A percentile compares a stretch with the other conserved stretches of the same genome.
phyloP scores from a whole-genome alignment of 2,329 filamentous ascomycete genomes.

The Trichophaea hybrida region DNA sequence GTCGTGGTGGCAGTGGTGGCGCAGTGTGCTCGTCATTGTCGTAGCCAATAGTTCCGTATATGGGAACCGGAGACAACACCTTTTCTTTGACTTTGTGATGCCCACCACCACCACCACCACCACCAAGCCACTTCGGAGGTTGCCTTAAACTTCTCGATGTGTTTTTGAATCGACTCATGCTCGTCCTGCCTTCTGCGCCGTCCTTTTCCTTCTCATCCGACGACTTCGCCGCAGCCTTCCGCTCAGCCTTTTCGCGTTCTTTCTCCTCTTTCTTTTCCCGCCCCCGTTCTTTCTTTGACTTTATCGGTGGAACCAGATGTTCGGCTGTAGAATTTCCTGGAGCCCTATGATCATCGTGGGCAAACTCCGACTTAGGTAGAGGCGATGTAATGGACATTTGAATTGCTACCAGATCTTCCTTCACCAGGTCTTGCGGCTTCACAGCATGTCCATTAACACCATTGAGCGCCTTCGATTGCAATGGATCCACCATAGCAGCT shows the following conservation, averaged over 20 bases:
- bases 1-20: background rate
- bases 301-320: slow-evolving; percentile 18
- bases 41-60: background rate
- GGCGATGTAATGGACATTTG: slow-evolving; percentile 13
- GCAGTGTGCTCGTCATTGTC: background rate
- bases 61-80: background rate
- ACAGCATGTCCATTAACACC: slow-evolving; percentile 18
- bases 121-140: slow-evolving; percentile 19
- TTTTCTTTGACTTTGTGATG: slow-evolving; percentile 16
- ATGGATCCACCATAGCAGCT: slow-evolving; percentile 19
- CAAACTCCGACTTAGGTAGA: slow-evolving; percentile 17
- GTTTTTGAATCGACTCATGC: slow-evolving; percentile 16
- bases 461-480: slow-evolving; percentile 2
- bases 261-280: slow-evolving; percentile 23
- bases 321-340: slow-evolving; percentile 11
- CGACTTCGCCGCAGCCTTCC: slow-evolving; percentile 6
- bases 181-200: slow-evolving; percentile 2
- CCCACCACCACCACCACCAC: slow-evolving; percentile 12
- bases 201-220: background rate
- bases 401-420: slow-evolving; percentile 17
- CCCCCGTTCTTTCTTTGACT: slow-evolving; percentile 24
- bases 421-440: slow-evolving; percentile 18
- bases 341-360: slow-evolving; percentile 14
- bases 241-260: slow-evolving; percentile 20
- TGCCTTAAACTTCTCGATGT: slow-evolving; percentile 19